Percentiles rank a stretch among this genome's conserved stretches.
Conservation (phyloP, 345 rosid genomes). For the Acer saccharum region DNA sequence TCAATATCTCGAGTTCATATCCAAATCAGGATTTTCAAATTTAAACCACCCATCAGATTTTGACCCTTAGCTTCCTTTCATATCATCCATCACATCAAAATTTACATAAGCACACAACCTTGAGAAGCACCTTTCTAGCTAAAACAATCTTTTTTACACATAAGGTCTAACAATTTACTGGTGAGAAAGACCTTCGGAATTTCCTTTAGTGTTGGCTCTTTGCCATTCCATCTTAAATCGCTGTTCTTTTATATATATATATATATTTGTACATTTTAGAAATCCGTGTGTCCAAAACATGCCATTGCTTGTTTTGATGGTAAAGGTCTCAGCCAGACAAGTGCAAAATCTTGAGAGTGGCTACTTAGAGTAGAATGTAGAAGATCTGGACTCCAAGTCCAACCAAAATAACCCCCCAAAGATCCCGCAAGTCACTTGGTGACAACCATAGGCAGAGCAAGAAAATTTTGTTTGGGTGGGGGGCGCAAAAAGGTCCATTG, state of each 20-base stretch:
- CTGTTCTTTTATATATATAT: too few relatives aligned
- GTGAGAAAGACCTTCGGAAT: neutral
- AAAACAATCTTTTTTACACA: neutral
- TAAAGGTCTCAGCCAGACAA: neutral
- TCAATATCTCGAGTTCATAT: neutral
- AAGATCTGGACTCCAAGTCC: neutral
- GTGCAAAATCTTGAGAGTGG: neutral
- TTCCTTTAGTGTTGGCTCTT: neutral
- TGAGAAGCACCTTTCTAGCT: neutral
- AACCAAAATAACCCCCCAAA: neutral
- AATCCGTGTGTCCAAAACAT: neutral
- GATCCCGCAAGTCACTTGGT: neutral
- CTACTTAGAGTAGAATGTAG: neutral
- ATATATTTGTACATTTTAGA: too few relatives aligned
- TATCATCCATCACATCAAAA: too few relatives aligned
- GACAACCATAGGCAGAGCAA: neutral
- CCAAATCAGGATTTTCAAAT: neutral
- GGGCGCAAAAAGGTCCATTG: neutral
- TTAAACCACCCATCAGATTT: neutral
- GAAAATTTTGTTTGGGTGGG: too few relatives aligned
- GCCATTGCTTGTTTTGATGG: neutral
- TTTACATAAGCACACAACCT: neutral
- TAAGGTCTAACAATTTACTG: neutral
- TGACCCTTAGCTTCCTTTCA: neutral
- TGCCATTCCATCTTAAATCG: neutral